Conservation (phyloP, 176 grass and related monocot species). For the Saccharum spontaneum region DNA sequence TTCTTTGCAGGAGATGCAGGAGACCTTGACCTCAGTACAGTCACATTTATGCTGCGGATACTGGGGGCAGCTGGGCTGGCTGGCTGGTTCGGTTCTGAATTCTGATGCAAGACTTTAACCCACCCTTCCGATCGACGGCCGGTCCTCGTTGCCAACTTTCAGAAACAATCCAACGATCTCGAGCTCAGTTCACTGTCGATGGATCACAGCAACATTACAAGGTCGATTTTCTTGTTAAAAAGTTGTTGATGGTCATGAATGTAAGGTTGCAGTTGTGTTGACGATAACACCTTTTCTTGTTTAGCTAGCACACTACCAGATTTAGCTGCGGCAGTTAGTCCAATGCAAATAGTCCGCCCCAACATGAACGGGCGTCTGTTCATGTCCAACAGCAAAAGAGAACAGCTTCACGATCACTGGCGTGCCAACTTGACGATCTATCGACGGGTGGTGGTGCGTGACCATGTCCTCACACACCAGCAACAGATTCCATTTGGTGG, state of each 20-base stretch:
- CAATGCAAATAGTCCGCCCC: background rate
- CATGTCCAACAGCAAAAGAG: background rate
- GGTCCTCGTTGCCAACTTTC: background rate
- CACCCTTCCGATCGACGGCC: background rate
- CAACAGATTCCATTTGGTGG: conserved; percentile 30
- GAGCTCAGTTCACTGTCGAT: background rate
- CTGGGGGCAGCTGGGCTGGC: background rate
- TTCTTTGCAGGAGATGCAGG: background rate
- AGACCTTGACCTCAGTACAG: background rate
- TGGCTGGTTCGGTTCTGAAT: background rate
- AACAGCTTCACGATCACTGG: background rate
- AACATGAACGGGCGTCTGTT: background rate
- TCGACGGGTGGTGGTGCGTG: conserved; percentile 25
- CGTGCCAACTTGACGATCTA: background rate
- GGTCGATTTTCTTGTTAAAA: background rate
- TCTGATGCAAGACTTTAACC: background rate
- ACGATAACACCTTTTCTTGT: background rate
- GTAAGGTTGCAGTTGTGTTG: too few species aligned
- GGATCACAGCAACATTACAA: background rate
- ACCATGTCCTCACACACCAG: background rate
- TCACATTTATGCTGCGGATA: background rate
- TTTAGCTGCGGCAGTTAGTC: background rate
- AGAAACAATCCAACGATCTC: background rate
- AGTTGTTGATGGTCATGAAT: background rate
- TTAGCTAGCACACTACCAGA: background rate